phyloP scores from a whole-genome alignment of 345 rosid species.

The Brassica rapa region DNA sequence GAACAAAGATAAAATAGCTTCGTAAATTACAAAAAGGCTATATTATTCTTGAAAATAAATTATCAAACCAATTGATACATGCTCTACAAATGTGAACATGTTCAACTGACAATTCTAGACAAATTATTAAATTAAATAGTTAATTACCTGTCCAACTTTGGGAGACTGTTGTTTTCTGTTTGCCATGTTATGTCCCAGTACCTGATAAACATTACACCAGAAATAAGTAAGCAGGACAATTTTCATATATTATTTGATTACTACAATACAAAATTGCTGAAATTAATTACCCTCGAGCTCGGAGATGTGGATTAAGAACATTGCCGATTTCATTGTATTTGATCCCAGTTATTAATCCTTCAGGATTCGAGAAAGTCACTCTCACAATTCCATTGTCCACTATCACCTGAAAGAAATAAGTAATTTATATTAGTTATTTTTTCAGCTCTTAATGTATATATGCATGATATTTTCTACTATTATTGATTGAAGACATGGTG shows the following conservation, averaged over 20 bases:
- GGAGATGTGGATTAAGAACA: slow-evolving; percentile 49
- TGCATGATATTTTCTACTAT: not conserved
- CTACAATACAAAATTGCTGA: slow-evolving; percentile 2
- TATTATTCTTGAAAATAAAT: not conserved
- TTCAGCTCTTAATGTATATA: not conserved
- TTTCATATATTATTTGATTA: not conserved
- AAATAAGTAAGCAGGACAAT: not conserved
- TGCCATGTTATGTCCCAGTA: slow-evolving; percentile 42
- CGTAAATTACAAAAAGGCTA: not conserved
- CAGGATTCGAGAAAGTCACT: slow-evolving; percentile 64
- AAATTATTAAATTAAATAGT: not conserved
- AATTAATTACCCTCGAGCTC: slow-evolving; percentile 29
- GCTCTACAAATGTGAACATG: slow-evolving; percentile 8
- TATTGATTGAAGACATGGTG: not conserved
- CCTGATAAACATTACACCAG: slow-evolving; percentile 15
- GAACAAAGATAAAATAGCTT: not conserved
- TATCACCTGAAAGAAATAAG: slow-evolving; percentile 51
- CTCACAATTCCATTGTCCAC: slow-evolving; percentile 74
- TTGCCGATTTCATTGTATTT: slow-evolving; percentile 64
- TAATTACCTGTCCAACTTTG: slow-evolving; percentile 31
- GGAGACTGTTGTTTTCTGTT: slow-evolving; percentile 23
- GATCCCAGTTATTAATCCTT: slow-evolving; percentile 62
- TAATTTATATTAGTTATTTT: not conserved
- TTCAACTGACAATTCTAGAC: slow-evolving; percentile 17
- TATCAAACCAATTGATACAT: slow-evolving; percentile 3